These are phyloP conservation scores for Asterella californica DNA, from an alignment of 225 moss, liverwort and hornwort species.

Conservation along the genomic window DNA sequence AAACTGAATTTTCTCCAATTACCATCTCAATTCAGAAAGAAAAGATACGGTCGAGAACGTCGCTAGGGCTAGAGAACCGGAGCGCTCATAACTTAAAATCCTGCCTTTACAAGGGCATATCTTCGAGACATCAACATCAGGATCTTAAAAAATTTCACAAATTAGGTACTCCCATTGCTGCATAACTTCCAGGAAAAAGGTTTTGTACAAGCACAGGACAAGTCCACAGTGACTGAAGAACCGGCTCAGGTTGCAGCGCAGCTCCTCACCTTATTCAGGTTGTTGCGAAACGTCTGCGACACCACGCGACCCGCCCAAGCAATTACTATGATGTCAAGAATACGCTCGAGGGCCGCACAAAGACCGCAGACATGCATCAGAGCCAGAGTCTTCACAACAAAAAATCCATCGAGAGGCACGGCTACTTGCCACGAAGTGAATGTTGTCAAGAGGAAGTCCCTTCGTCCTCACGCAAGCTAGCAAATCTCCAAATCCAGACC, in stretches of 20 bases:
- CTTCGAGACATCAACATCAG: neutral
- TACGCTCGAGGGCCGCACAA: conserved; percentile 43
- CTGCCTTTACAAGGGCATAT: neutral
- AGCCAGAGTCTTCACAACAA: conserved; percentile 39
- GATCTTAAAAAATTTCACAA: neutral
- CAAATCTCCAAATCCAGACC: conserved; percentile 79
- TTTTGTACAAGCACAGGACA: conserved; percentile 38
- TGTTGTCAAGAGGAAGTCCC: conserved; percentile 78
- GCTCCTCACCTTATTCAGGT: conserved; percentile 89
- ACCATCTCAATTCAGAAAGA: neutral
- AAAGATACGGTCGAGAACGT: neutral
- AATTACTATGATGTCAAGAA: conserved; percentile 47
- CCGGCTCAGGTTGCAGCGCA: conserved; percentile 39
- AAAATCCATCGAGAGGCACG: conserved; percentile 42
- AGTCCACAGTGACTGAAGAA: conserved; percentile 39
- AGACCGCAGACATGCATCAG: conserved; percentile 44
- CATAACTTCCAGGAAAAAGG: conserved; percentile 27
- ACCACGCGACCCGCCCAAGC: conserved; percentile 43
- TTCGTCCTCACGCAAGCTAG: conserved; percentile 89
- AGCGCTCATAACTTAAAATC: neutral
- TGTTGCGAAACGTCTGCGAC: conserved; percentile 86
- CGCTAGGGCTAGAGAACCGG: neutral
- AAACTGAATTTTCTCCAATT: conserved; percentile 9
- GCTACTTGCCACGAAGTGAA: conserved; percentile 86
- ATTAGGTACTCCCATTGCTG: conserved; percentile 23